phyloP scores from a whole-genome alignment of 306 rosid genomes.

The Mimosa bimucronata region DNA sequence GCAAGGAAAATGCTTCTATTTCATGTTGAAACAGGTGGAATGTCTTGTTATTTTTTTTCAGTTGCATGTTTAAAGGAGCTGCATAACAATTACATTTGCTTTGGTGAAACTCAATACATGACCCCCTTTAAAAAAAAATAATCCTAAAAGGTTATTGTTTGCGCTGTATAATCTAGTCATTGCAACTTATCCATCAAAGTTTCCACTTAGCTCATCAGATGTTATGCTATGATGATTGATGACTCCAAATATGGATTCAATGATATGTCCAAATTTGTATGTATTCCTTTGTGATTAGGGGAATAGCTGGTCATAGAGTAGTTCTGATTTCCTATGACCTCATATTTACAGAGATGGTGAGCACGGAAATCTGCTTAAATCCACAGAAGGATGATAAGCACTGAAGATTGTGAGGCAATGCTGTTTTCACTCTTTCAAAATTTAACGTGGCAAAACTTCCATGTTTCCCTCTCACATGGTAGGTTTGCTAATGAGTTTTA shows the following conservation, averaged over 20 bases:
- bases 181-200: neutral
- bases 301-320: conserved; percentile 3
- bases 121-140: neutral
- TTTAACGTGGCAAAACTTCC: neutral
- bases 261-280: conserved; percentile 7
- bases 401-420: conserved; percentile 16
- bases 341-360: conserved; percentile 11
- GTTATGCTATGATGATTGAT: conserved; percentile 1
- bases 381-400: conserved; percentile 19
- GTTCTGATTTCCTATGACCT: conserved; percentile 30
- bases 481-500: neutral
- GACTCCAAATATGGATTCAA: conserved; percentile 4
- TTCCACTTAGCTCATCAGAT: neutral
- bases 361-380: conserved; percentile 25
- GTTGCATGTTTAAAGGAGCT: neutral
- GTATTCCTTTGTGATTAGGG: neutral
- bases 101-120: neutral
- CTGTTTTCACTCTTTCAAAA: neutral
- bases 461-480: neutral
- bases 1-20: neutral
- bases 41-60: neutral
- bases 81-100: conserved; percentile 12
- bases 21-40: neutral
- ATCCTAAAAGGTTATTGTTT: neutral
- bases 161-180: neutral